Evolutionary conservation across 108 stramenopile species (phyloP).

Genomic region (Cyclotella atomus): DNA sequence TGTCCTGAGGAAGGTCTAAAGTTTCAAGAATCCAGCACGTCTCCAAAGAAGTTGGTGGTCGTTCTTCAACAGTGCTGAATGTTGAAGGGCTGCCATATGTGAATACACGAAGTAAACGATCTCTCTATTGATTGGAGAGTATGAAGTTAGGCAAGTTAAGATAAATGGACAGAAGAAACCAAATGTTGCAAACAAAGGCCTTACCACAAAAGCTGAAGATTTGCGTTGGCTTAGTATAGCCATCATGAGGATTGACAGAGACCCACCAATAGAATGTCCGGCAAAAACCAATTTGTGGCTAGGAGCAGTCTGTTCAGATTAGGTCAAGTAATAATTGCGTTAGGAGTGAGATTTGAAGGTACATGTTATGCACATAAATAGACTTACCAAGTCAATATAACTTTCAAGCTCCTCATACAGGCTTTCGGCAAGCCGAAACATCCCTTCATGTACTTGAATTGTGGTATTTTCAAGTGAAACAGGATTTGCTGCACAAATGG

Average conservation of each 20-base stretch:
- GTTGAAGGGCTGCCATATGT: slow-evolving; percentile 80
- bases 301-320: slow-evolving; percentile 41
- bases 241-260: slow-evolving; percentile 66
- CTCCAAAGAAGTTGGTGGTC: background rate
- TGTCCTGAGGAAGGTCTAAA: slow-evolving; percentile 59
- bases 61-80: slow-evolving; percentile 23
- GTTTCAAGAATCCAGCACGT: slow-evolving; percentile 59
- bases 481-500: slow-evolving; percentile 65
- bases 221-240: slow-evolving; percentile 43
- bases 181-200: too few species aligned
- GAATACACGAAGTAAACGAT: slow-evolving; percentile 66
- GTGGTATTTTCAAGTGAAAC: slow-evolving; percentile 34
- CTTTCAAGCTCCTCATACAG: slow-evolving; percentile 62
- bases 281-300: slow-evolving; percentile 71
- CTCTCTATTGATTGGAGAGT: too few species aligned
- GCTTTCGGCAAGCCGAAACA: slow-evolving; percentile 64
- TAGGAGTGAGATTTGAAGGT: background rate
- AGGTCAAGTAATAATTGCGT: background rate
- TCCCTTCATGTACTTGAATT: slow-evolving; percentile 71
- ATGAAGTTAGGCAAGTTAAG: too few species aligned
- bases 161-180: background rate
- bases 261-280: slow-evolving; percentile 89
- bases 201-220: slow-evolving; percentile 54
- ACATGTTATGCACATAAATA: background rate
- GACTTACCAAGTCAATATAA: slow-evolving; percentile 59